A percentile compares a stretch with the other conserved stretches of the same genome.
These are phyloP conservation scores for Alternaria ethzedia DNA, from an alignment of 2,329 filamentous ascomycete genomes.

Conservation along the genomic window DNA sequence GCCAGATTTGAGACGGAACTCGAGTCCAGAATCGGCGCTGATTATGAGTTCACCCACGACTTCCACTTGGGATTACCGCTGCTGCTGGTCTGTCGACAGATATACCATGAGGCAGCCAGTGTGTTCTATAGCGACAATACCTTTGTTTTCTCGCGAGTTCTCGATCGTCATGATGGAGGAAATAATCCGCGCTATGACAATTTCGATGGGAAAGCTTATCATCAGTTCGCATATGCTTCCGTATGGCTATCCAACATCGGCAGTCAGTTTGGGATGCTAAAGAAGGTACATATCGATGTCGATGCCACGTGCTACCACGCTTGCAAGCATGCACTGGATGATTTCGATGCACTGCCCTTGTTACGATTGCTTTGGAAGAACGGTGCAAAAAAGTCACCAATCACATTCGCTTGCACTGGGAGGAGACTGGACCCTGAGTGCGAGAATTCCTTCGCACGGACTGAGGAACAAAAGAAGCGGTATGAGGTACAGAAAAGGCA, in stretches of 20 bases:
- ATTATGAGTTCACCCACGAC: background rate
- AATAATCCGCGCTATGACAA: background rate
- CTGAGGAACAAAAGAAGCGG: background rate
- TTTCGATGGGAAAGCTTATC: background rate
- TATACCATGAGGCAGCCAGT: conserved; percentile 6
- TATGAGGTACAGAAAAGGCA: background rate
- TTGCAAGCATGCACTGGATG: background rate
- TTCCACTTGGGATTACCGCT: background rate
- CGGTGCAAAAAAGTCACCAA: background rate
- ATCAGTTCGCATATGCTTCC: background rate
- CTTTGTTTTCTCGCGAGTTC: background rate
- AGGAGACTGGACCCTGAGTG: background rate
- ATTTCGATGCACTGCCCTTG: background rate
- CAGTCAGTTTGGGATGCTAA: background rate
- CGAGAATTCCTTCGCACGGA: background rate
- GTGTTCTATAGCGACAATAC: conserved; percentile 4
- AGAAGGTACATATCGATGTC: background rate
- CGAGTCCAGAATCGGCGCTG: background rate
- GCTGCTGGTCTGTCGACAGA: conserved; percentile 3
- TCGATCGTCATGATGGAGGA: background rate
- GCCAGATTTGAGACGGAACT: background rate
- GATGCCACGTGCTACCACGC: background rate
- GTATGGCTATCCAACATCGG: background rate
- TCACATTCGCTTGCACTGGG: background rate
- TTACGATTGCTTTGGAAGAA: background rate